Base-by-base conservation (phyloP, 176 grass and related monocot genomes). In the Carex scoparia region DNA sequence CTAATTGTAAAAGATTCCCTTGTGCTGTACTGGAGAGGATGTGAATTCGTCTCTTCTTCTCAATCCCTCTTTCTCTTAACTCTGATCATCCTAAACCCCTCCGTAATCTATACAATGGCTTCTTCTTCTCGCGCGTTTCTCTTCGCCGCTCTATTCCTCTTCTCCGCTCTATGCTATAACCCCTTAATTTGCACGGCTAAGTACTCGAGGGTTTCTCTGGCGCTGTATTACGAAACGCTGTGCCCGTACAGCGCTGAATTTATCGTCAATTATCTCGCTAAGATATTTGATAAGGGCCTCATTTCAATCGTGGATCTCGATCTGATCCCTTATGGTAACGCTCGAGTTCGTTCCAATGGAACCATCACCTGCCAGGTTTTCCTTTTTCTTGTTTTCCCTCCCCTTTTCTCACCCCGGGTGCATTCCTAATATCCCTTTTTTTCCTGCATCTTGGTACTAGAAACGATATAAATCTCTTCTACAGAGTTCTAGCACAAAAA, bases 281-380 rank as follows among this genome's bases (percentile, higher is more conserved):
- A 88, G 23, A 92, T 98, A 80, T 93, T 94, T 75, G 40, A 91
- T 8, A 71, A 89, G 37, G 89, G 95, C 6, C 51, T 98, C 64
- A 85, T 94, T 87, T 86, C 73, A 62, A 85, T 65, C 82, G 88
- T 94, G 3, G 82, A 91, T 83, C 92, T 97, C 65, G 79, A 86
- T 16, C 90, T 97, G 56, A 80, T 94, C 79, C 95, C 95, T 54
- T 93, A 93, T 81, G 93, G 95, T 44, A 98, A 92, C 85, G 93
- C 91, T n/a, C 88, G 16, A 65, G 84, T 93, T 81, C 46, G 42
- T 10, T 54, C 93, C 69, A 90, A 95, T 82, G 82, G 81, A 77
- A 87, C 88, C 80, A 92, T 98, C 85, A 84, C 71, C 2, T 98
- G 93, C 80, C 89, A 95, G 95, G 95, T 98, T 37, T 10, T 40